Evolutionary conservation across 2,329 filamentous ascomycete genomes (phyloP), one percentile per base, ranked within the genome.

Genomic region (Scytalidium lignicola): DNA sequence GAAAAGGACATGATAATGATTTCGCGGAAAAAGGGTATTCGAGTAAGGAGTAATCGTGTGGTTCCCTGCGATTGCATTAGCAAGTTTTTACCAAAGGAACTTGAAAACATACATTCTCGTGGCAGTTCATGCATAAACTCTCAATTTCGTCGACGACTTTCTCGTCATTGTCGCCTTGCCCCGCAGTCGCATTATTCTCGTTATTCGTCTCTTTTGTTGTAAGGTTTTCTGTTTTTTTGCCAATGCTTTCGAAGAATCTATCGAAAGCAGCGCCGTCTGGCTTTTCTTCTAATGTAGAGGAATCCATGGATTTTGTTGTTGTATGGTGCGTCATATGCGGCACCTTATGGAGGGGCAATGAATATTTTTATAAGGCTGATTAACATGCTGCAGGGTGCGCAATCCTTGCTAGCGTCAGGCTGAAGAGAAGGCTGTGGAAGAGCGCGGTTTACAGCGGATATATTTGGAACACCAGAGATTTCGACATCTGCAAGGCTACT

Each of bases 1-100:
- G 82, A 80, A 70, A 99, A 99, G 54, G 92, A 97, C 85, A 96
- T 96, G 68, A 99, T 82, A 62, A 99, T 90, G 55, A 99, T 85
- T 69, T 99, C 92, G 72, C 90, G 90, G 76, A 99, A 99, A 77
- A 90, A 97, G 15, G 93, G 93, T 49, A 99, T 96, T 56, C 83
- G 83, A 15, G 95, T 95, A 48, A 99, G 82, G 41, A 99, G 82
- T 19, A 99, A 80, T 51, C 86, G 81, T 13, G 93, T 99, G 1
- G 75, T 80, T 61, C 93, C 93, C 88, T 95, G 53, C 15, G 23
- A 44, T 13, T 40, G 28, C 10, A 29, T 55, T 44, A 47, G 47
- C 13, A 42, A 45, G 12, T 15, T 13, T 37, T 3, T n/a, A 15
- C 21, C 9, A 22, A 15, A 2, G 20, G 10, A 15, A 22, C 12